phyloP scores from a whole-genome alignment of 768 basidiomycete genomes.

The Cantharellus cinnabarinus region DNA sequence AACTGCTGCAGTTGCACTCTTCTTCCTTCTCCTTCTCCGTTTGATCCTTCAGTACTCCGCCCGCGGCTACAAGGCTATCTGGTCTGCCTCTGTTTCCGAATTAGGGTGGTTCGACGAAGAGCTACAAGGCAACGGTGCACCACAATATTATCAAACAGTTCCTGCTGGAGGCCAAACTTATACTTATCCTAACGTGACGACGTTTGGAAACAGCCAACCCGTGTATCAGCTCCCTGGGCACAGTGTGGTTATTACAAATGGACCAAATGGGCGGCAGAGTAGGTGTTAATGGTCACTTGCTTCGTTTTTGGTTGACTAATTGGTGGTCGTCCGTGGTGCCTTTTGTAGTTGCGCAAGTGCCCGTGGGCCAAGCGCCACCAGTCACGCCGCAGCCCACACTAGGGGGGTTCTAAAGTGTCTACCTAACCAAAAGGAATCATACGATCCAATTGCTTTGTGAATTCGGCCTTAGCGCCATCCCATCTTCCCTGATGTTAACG shows the following conservation, averaged over 20 bases:
- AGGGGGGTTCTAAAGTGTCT: too few species aligned
- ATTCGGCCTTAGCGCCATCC: too few species aligned
- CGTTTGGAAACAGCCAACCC: neutral
- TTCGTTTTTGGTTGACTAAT: neutral
- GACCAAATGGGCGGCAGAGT: neutral
- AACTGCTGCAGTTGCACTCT: constrained; percentile 1
- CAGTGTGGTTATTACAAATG: constrained; percentile 1
- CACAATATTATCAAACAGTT: neutral
- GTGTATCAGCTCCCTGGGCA: constrained; percentile 1
- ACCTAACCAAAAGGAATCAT: too few species aligned
- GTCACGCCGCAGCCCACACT: too few species aligned
- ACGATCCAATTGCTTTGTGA: too few species aligned
- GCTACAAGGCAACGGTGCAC: neutral
- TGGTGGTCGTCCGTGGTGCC: neutral
- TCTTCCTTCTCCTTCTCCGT: constrained; percentile 3
- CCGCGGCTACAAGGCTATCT: constrained; percentile 2
- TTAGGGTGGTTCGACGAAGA: constrained; percentile 7
- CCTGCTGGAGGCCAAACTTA: neutral
- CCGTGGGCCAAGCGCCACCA: too few species aligned
- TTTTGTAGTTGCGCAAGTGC: too few species aligned
- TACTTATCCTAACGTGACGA: neutral
- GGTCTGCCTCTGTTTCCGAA: constrained; percentile 6
- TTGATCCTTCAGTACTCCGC: constrained; percentile 3
- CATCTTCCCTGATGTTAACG: too few species aligned
- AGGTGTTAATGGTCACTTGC: neutral